Conservation (phyloP, 1,284 basidiomycete species). For the Ustilago xerochloae region DNA sequence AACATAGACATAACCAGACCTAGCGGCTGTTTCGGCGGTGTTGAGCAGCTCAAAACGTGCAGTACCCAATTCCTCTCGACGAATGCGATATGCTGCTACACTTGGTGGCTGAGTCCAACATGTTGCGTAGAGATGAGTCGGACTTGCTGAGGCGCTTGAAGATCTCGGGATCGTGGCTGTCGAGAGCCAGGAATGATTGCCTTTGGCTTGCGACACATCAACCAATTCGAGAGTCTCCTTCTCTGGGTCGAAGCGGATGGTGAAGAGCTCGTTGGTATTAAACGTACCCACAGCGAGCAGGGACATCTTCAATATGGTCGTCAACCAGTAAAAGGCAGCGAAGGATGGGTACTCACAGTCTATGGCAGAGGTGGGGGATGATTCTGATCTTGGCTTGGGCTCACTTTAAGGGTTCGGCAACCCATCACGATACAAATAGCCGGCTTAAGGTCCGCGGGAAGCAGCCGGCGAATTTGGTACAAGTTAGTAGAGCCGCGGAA, state of each 20-base stretch:
- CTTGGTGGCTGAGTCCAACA: conserved; percentile 53
- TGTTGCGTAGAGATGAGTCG: conserved; percentile 48
- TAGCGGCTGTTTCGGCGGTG: conserved; percentile 45
- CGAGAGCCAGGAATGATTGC: conserved; percentile 55
- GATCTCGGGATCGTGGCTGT: conserved; percentile 23
- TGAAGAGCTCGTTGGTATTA: conserved; percentile 54
- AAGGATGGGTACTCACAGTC: neutral
- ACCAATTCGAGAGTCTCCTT: conserved; percentile 33
- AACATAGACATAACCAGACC: conserved; percentile 52
- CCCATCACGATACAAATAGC: conserved; percentile 4
- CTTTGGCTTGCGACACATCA: conserved; percentile 34
- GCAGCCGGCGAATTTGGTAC: conserved; percentile 3
- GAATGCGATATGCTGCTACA: conserved; percentile 47
- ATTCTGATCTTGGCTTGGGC: neutral
- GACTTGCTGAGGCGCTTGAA: neutral
- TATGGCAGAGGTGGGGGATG: neutral
- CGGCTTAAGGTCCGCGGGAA: conserved; percentile 25
- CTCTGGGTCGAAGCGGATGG: conserved; percentile 34
- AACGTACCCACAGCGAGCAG: conserved; percentile 49
- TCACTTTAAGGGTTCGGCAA: conserved; percentile 18
- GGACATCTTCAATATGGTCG: conserved; percentile 12
- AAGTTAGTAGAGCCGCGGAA: neutral
- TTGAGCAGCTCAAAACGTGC: conserved; percentile 40
- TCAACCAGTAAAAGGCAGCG: no score
- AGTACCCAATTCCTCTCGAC: neutral